Evolutionary conservation across 805 yeast genomes (phyloP).

Genomic region (Candida tammaniensis): DNA sequence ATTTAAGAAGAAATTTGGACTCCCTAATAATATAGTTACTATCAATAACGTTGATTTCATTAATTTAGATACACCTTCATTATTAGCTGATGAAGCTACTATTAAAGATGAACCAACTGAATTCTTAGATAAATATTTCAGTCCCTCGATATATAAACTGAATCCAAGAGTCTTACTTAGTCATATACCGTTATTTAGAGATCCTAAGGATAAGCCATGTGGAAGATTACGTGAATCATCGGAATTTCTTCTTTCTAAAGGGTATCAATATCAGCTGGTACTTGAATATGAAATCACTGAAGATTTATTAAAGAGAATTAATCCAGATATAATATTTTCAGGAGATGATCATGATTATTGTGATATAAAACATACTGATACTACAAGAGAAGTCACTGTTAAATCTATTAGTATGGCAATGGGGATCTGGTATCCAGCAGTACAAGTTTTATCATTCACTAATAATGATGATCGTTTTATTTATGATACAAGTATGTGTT

Average conservation of each 20-base stretch:
- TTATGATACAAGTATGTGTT: conserved; percentile 43
- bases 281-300: conserved; percentile 59
- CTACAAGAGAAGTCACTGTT: conserved; percentile 75
- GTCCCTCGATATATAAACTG: conserved; percentile 12
- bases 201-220: conserved; percentile 57
- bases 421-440: conserved; percentile 84
- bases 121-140: conserved; percentile 43
- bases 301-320: conserved; percentile 52
- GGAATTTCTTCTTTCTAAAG: conserved; percentile 55
- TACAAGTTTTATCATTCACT: conserved; percentile 70
- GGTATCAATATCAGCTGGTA: conserved; percentile 90
- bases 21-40: conserved; percentile 21
- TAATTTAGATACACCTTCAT: conserved; percentile 75
- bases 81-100: conserved; percentile 51
- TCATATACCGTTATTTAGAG: conserved; percentile 86
- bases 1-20: conserved; percentile 31
- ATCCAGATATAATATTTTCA: conserved; percentile 71
- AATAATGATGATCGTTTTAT: conserved; percentile 9
- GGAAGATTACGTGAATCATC: conserved; percentile 75
- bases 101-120: conserved; percentile 49
- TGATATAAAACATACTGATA: conserved; percentile 50
- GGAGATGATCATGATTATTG: conserved; percentile 99
- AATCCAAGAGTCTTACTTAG: conserved; percentile 67
- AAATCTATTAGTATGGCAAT: conserved; percentile 91
- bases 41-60: conserved; percentile 32